Evolutionary conservation across 257 asterid genomes (phyloP), one percentile per base, ranked within the genome.

Genomic region (Salvia splendens): DNA sequence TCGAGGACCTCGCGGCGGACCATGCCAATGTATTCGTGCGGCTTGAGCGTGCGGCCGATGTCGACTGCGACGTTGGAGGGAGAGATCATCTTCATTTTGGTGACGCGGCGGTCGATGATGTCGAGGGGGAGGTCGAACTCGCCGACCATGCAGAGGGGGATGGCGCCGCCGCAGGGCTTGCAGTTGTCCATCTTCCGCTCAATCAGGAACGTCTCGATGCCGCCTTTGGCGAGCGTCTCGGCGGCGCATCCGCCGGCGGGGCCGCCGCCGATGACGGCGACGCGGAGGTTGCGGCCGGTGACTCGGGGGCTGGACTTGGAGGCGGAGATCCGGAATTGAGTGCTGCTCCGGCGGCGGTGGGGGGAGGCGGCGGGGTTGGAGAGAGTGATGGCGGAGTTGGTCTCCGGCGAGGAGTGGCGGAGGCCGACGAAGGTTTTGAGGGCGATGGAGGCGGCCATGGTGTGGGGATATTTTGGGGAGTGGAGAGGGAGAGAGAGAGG

Each of bases 111-210:
- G 82, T 92, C 98, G 9, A 89, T 92, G 59, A 92, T 89, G 59
- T 92, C 98, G 14, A 92, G 43, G 28, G 97, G 98, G 2, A 92
- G 87, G 74, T 92, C 93, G 75, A 92, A 92, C 66, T 92, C 98
- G 3, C 95, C 97, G 61, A 92, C 97, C 98, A 92, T 92, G 36
- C 98, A 92, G 3, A 92, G 85, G 3, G 97, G 98, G 33, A 92
- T 92, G 0, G 98, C 97, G 11, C 97, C 98, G 55, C 98, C 97
- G 35, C 98, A 92, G 1, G 98, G 98, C 73, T 92, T 92, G 82
- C 96, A 89, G 80, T 92, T 89, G 65, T 92, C 97, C 53, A 92
- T 68, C 80, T 92, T 92, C 1, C 98, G 82, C 24, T 92, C 98
- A 11, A 92, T 83, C 7, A 92, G 85, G 42, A 89, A 76, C 6